Evolutionary conservation across 441 rosid species (phyloP), one percentile per base, ranked within the genome.

Genomic region (Flueggea neowawraea): DNA sequence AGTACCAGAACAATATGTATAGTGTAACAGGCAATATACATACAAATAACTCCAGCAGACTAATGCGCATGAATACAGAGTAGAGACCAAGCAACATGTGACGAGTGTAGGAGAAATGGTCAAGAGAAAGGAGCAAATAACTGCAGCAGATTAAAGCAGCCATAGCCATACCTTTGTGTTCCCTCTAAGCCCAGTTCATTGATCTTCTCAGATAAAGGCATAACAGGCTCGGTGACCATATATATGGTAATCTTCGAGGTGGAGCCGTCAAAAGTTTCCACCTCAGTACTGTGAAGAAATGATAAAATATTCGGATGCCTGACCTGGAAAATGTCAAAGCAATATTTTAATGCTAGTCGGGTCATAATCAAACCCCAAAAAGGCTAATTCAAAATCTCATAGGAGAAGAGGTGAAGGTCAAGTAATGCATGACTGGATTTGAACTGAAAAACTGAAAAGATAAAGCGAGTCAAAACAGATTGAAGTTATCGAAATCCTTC

Each of bases 271-370:
- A 69, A 57, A 72, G 75, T 74, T 80, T 91, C 98, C 61, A 88
- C 85, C 82, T 95, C 99, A 3, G 98, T 84, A 75, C 99, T 95
- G 67, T 91, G 89, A 57, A 95, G 93, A 80, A 91, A 95, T 50
- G 98, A 86, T 50, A 95, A 76, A 70, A 95, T 87, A 76, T 90
- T 95, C 16, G 99, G 99, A 84, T 95, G 99, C 71, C 99, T 88
- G 59, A 90, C 99, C 99, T 95, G 82, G 52, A 75, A 66, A 76
- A 54, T 45, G 69, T 48, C 12, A 65, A 60, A 58, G 36, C 14
- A 6, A 70, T 54, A 52, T 48, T 58, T 36, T 16, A 17, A 45
- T 58, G 4, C 31, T 47, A 12, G 15, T 16, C 12, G 33, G 15
- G 17, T 10, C 16, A 39, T 31, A 10, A 52, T 52, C 17, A 10